Conservation (phyloP, 192 early-diverging fungal species). For the Rhizophagus clarus region DNA sequence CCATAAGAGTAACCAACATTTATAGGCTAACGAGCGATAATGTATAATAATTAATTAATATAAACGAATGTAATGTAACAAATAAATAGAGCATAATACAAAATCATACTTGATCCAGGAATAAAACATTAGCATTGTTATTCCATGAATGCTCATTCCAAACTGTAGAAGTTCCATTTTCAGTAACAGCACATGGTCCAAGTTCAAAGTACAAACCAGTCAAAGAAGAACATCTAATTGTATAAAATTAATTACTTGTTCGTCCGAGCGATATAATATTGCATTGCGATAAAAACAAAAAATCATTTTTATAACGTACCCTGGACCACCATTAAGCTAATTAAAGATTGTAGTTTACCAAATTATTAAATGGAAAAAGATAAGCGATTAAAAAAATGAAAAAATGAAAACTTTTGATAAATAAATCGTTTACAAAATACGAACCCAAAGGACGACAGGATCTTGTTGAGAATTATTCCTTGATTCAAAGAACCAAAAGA, state of each 20-base stretch:
- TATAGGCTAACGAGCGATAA: slow-evolving; percentile 58
- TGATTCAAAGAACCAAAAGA: slow-evolving; percentile 98
- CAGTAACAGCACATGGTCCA: slow-evolving; percentile 84
- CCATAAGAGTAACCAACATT: slow-evolving; percentile 93
- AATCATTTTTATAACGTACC: slow-evolving; percentile 31
- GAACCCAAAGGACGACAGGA: slow-evolving; percentile 70
- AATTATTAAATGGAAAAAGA: background rate
- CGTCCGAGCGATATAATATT: too few relatives aligned
- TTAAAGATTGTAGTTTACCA: background rate
- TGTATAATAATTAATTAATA: slow-evolving; percentile 9
- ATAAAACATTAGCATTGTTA: slow-evolving; percentile 83
- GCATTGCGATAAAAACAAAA: too few relatives aligned
- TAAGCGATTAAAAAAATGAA: background rate
- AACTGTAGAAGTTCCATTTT: slow-evolving; percentile 67
- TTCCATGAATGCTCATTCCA: slow-evolving; percentile 88
- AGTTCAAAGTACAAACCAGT: slow-evolving; percentile 83
- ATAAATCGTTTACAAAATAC: background rate
- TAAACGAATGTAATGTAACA: slow-evolving; percentile 10
- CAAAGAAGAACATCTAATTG: slow-evolving; percentile 64
- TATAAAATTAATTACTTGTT: background rate
- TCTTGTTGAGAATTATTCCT: slow-evolving; percentile 72
- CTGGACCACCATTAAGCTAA: slow-evolving; percentile 81
- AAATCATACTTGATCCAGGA: slow-evolving; percentile 69
- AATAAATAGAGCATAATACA: background rate
- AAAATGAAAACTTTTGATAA: background rate